Evolutionary conservation across 768 basidiomycete genomes (phyloP).

Genomic region (Crucibulum laeve): DNA sequence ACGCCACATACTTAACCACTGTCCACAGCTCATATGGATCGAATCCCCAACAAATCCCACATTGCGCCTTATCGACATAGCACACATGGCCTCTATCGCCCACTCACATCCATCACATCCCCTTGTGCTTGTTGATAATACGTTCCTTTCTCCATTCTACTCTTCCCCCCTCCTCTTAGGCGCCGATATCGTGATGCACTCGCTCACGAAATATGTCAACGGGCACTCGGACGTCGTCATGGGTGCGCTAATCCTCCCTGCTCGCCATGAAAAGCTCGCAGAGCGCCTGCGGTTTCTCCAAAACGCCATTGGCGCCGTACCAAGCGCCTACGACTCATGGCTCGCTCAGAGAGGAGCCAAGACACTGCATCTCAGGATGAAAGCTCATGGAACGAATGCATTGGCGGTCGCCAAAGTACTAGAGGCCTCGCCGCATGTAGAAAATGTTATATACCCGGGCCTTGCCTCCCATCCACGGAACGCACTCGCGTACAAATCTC

Average conservation of each 20-base stretch:
- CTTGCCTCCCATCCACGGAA: constrained; percentile 64
- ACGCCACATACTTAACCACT: background rate
- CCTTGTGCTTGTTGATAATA: constrained; percentile 88
- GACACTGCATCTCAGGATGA: constrained; percentile 87
- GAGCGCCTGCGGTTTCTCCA: constrained; percentile 80
- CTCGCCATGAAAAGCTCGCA: constrained; percentile 41
- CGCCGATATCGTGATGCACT: constrained; percentile 85
- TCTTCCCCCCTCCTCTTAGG: constrained; percentile 79
- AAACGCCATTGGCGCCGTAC: constrained; percentile 82
- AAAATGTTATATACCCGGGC: constrained; percentile 85
- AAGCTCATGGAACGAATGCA: constrained; percentile 82
- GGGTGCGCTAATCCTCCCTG: constrained; percentile 75
- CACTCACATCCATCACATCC: constrained; percentile 61
- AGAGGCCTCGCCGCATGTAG: constrained; percentile 49
- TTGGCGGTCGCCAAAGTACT: constrained; percentile 69
- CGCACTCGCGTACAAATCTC: constrained; percentile 53
- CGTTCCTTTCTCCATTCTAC: constrained; percentile 92
- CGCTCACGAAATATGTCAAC: constrained; percentile 86
- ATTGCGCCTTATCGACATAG: constrained; percentile 80
- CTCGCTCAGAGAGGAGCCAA: constrained; percentile 88
- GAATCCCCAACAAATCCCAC: constrained; percentile 96
- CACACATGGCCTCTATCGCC: constrained; percentile 62
- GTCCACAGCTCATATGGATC: constrained; percentile 79
- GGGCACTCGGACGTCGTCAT: constrained; percentile 94
- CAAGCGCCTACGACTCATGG: constrained; percentile 86